Conservation (phyloP, 139 green algal genomes). For the Chloropicon primus region DNA sequence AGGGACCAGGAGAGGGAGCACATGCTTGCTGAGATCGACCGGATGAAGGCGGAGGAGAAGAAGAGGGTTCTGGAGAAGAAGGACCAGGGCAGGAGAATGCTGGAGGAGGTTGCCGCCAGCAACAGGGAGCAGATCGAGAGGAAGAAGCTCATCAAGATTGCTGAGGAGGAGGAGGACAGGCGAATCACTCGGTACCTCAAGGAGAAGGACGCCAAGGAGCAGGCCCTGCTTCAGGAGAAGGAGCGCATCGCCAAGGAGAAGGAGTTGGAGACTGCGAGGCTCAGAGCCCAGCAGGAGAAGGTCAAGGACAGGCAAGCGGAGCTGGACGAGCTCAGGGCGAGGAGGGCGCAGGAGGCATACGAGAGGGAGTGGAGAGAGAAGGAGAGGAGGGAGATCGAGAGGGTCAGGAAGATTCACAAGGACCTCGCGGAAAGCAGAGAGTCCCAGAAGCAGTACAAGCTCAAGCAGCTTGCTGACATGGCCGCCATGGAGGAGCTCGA, state of each 20-base stretch:
- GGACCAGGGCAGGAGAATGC: conserved; percentile 23
- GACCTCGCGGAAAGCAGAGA: conserved; percentile 52
- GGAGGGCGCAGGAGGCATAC: conserved; percentile 38
- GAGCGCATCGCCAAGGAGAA: conserved; percentile 51
- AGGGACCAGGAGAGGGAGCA: conserved; percentile 27
- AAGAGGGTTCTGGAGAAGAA: conserved; percentile 36
- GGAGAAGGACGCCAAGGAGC: conserved; percentile 49
- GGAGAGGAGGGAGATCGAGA: conserved; percentile 38
- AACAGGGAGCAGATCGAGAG: conserved; percentile 61
- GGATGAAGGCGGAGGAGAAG: conserved; percentile 46
- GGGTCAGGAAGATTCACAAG: conserved; percentile 29
- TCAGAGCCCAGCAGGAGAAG: conserved; percentile 65
- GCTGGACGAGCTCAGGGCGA: conserved; percentile 68
- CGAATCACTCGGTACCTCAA: conserved; percentile 58
- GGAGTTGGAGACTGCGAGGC: conserved; percentile 68
- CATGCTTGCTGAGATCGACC: conserved; percentile 48
- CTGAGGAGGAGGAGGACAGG: conserved; percentile 62
- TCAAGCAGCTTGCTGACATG: conserved; percentile 42
- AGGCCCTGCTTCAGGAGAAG: conserved; percentile 47
- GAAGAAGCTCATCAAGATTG: conserved; percentile 45
- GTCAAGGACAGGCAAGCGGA: conserved; percentile 58
- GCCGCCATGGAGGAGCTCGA: conserved; percentile 54
- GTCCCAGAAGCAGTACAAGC: conserved; percentile 50
- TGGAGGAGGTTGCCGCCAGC: conserved; percentile 44
- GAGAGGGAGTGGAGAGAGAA: conserved; percentile 63